Percentiles rank a stretch among this genome's conserved stretches.
phyloP scores from a whole-genome alignment of 805 yeast species.

The Allodekkera sacchari region DNA sequence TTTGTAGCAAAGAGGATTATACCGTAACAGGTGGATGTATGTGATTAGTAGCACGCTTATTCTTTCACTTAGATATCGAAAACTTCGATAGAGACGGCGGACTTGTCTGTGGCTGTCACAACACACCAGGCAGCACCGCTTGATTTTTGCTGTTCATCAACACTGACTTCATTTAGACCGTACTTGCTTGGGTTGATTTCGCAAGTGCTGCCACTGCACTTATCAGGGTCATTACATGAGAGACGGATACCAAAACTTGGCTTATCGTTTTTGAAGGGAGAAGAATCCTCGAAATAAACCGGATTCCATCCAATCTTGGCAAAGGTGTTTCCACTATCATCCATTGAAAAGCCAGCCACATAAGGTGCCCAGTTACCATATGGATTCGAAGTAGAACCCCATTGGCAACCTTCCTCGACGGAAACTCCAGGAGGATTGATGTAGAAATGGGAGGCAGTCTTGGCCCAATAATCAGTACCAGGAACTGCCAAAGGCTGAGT shows the following conservation, averaged over 20 bases:
- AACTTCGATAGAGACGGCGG: slow-evolving; percentile 66
- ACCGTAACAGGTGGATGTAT: too few species aligned
- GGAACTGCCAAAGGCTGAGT: slow-evolving; percentile 71
- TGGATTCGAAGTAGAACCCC: slow-evolving; percentile 69
- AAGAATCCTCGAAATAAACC: slow-evolving; percentile 52
- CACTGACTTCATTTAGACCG: slow-evolving; percentile 46
- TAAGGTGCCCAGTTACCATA: slow-evolving; percentile 91
- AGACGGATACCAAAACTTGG: slow-evolving; percentile 70
- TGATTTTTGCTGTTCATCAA: slow-evolving; percentile 28
- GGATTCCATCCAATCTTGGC: slow-evolving; percentile 93
- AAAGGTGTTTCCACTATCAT: slow-evolving; percentile 56
- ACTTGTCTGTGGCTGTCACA: slow-evolving; percentile 59
- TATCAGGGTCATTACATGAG: slow-evolving; percentile 59
- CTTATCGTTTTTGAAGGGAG: slow-evolving; percentile 42
- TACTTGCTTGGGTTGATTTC: slow-evolving; percentile 64
- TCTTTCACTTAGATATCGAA: slow-evolving; percentile 30
- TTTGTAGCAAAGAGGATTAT: too few species aligned
- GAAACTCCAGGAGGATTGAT: slow-evolving; percentile 79
- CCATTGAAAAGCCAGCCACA: slow-evolving; percentile 87
- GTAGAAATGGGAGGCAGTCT: slow-evolving; percentile 82
- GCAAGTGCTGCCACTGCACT: slow-evolving; percentile 75
- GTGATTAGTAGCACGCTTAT: too few species aligned
- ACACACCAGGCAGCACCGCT: slow-evolving; percentile 74
- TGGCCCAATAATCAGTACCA: slow-evolving; percentile 74
- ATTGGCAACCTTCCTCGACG: slow-evolving; percentile 66